Percentiles rank a stretch among this genome's conserved stretches.
phyloP scores from a whole-genome alignment of 2,329 filamentous ascomycete genomes.

The Hirsutella minnesotensis region DNA sequence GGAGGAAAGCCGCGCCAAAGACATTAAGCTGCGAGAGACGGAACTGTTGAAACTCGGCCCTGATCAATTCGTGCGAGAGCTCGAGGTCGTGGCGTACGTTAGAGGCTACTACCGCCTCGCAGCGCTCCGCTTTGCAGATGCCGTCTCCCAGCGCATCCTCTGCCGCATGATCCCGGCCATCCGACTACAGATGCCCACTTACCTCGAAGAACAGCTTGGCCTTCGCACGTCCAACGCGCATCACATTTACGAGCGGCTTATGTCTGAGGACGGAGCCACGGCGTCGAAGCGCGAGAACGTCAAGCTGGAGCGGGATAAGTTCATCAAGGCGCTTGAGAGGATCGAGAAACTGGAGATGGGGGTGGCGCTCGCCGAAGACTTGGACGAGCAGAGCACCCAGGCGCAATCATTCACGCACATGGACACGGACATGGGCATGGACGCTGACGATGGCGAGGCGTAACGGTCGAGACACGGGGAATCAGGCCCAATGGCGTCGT shows the following conservation, averaged over 20 bases:
- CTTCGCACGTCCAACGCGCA: conserved; percentile 18
- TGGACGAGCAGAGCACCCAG: conserved; percentile 3
- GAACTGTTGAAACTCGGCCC: conserved; percentile 36
- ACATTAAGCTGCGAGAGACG: conserved; percentile 27
- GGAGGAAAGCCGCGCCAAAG: conserved; percentile 32
- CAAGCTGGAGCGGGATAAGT: conserved; percentile 32
- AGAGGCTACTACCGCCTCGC: conserved; percentile 61
- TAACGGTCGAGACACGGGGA: too few relatives aligned
- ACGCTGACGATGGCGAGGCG: background rate
- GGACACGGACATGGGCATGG: conserved; percentile 7
- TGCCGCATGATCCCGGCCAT: conserved; percentile 37
- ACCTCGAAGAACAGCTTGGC: conserved; percentile 32
- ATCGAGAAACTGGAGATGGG: conserved; percentile 31
- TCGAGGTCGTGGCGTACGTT: conserved; percentile 51
- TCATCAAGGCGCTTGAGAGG: conserved; percentile 31
- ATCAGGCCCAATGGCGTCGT: too few relatives aligned
- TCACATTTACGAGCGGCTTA: conserved; percentile 27
- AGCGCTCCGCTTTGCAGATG: conserved; percentile 51
- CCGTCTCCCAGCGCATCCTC: conserved; percentile 32
- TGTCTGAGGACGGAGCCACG: conserved; percentile 35
- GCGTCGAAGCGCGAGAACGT: conserved; percentile 27
- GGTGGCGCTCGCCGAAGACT: conserved; percentile 5
- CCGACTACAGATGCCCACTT: conserved; percentile 23
- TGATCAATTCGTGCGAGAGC: conserved; percentile 48
- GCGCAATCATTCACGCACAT: conserved; percentile 6